Conservation (phyloP, 192 early-diverging fungal species). For the Coemansia guatemalensis region DNA sequence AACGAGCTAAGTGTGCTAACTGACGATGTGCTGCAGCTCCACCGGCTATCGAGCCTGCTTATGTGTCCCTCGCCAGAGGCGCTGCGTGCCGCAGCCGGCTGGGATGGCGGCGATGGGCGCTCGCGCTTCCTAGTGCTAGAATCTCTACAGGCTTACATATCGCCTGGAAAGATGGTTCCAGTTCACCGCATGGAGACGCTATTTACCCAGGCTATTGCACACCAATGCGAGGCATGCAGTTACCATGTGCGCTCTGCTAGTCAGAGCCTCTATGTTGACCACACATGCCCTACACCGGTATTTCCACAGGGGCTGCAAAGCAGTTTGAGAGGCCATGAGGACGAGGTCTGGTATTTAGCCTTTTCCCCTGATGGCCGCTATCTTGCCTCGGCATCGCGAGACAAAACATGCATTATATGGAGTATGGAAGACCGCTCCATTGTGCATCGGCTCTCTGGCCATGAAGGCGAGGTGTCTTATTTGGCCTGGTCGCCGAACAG, state of each 20-base stretch:
- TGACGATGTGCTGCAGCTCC: constrained; percentile 66
- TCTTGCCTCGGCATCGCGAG: constrained; percentile 90
- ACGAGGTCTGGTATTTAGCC: constrained; percentile 95
- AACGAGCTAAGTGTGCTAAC: constrained; percentile 77
- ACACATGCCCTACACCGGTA: constrained; percentile 30
- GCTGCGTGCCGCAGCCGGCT: constrained; percentile 64
- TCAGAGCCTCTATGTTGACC: constrained; percentile 46
- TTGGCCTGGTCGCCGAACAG: constrained; percentile 92
- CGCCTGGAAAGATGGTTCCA: constrained; percentile 85
- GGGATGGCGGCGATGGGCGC: constrained; percentile 75
- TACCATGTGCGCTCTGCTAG: constrained; percentile 62
- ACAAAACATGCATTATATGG: constrained; percentile 90
- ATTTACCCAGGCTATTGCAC: constrained; percentile 73
- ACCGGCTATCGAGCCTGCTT: constrained; percentile 62
- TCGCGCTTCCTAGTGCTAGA: constrained; percentile 37
- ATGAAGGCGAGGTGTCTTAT: constrained; percentile 73
- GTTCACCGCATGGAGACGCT: constrained; percentile 79
- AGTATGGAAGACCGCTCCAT: constrained; percentile 58
- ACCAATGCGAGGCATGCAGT: constrained; percentile 75
- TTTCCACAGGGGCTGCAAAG: constrained; percentile 53
- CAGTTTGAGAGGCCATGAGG: constrained; percentile 69
- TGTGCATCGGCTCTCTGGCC: constrained; percentile 54
- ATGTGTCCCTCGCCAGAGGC: constrained; percentile 56
- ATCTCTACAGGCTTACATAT: constrained; percentile 64
- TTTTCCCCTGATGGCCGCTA: constrained; percentile 88